Evolutionary conservation across 2,329 filamentous ascomycete genomes (phyloP).

Genomic region (Sporothrix schenckii): DNA sequence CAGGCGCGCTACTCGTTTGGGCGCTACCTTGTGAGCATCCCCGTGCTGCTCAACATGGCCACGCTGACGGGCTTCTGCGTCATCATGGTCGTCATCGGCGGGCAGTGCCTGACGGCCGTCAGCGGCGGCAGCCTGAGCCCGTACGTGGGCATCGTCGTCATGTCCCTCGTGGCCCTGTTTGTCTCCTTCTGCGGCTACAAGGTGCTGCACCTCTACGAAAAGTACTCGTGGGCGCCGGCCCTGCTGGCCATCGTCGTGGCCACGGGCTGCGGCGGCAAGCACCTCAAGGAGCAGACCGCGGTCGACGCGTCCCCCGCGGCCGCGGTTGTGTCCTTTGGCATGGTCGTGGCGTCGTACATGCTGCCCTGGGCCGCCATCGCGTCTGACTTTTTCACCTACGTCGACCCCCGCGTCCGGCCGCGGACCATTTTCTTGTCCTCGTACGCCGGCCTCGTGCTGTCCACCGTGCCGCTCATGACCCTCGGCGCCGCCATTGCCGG

Average conservation of each 20-base stretch:
- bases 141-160: slow-evolving; percentile 62
- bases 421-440: slow-evolving; percentile 56
- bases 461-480: slow-evolving; percentile 62
- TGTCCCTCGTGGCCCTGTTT: slow-evolving; percentile 40
- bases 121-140: slow-evolving; percentile 53
- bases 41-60: slow-evolving; percentile 64
- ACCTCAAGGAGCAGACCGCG: slow-evolving; percentile 37
- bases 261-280: slow-evolving; percentile 33
- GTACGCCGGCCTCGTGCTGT: slow-evolving; percentile 58
- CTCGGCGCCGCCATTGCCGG: slow-evolving; percentile 67
- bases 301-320: slow-evolving; percentile 39
- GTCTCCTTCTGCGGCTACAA: slow-evolving; percentile 36
- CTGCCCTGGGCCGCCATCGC: slow-evolving; percentile 63
- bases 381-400: slow-evolving; percentile 64
- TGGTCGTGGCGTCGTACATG: slow-evolving; percentile 65
- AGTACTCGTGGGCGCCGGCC: slow-evolving; percentile 36
- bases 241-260: slow-evolving; percentile 36
- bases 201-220: slow-evolving; percentile 36
- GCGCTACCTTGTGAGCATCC: slow-evolving; percentile 61
- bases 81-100: slow-evolving; percentile 63
- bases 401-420: slow-evolving; percentile 48
- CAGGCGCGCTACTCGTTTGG: slow-evolving; percentile 66
- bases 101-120: slow-evolving; percentile 60
- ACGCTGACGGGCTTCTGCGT: slow-evolving; percentile 66
- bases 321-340: slow-evolving; percentile 57